A percentile compares a stretch with the other conserved stretches of the same genome.
Conservation (phyloP, 352 stramenopile genomes). For the Pythium dissotocum region DNA sequence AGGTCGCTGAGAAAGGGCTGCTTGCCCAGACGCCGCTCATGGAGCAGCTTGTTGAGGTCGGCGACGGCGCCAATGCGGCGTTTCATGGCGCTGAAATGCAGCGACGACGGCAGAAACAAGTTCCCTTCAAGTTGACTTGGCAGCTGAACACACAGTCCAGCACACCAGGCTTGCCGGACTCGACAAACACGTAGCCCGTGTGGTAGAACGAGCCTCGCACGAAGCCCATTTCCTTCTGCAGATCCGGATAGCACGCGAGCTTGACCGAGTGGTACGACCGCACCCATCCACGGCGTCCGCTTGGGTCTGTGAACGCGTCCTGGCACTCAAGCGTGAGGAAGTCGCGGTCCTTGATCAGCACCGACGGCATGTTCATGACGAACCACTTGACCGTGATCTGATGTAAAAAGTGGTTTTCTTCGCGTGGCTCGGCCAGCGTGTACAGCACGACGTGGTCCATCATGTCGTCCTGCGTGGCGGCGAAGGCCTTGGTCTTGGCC, state of each 20-base stretch:
- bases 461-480: conserved; percentile 41
- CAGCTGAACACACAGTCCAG: conserved; percentile 64
- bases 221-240: conserved; percentile 44
- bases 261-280: conserved; percentile 73
- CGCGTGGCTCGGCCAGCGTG: conserved; percentile 40
- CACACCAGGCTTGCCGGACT: conserved; percentile 57
- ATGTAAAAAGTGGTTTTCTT: conserved; percentile 44
- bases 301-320: conserved; percentile 66
- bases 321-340: conserved; percentile 79
- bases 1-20: conserved; percentile 64
- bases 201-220: conserved; percentile 73
- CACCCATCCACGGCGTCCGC: conserved; percentile 63
- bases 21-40: conserved; percentile 46
- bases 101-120: conserved; percentile 39
- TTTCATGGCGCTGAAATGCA: conserved; percentile 58
- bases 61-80: conserved; percentile 50
- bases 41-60: conserved; percentile 51
- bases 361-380: conserved; percentile 49
- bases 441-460: conserved; percentile 66
- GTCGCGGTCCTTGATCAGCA: conserved; percentile 67
- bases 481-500: conserved; percentile 51
- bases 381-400: conserved; percentile 77
- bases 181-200: conserved; percentile 71
- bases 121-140: conserved; percentile 72
- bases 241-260: conserved; percentile 57